These are phyloP conservation scores for Acer campestre DNA, from an alignment of 345 rosid genomes.

Conservation along the genomic window DNA sequence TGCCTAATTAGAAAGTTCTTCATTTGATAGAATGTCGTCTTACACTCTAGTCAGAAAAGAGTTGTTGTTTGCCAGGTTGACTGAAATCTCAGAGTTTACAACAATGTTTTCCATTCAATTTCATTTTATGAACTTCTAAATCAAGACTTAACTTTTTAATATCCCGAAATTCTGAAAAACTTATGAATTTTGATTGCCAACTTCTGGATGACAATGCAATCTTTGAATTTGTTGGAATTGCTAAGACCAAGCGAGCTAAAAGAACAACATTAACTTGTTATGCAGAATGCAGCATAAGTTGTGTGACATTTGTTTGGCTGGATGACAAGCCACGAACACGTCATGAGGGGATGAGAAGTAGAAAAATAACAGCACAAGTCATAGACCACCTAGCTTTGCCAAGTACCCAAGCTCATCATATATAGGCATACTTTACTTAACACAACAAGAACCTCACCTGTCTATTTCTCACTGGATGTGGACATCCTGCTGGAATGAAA, in stretches of 20 bases:
- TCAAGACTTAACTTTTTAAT: background rate
- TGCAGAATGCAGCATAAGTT: background rate
- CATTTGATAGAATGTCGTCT: background rate
- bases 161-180: background rate
- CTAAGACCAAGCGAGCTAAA: background rate
- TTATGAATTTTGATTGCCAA: background rate
- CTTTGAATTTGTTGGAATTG: background rate
- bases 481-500: conserved; percentile 66
- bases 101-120: background rate
- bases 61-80: background rate
- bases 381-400: background rate
- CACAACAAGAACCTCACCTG: conserved; percentile 32
- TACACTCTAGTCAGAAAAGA: background rate
- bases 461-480: conserved; percentile 67
- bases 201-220: background rate
- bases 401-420: background rate
- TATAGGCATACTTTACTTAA: background rate
- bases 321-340: conserved; percentile 9
- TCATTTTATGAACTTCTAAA: background rate
- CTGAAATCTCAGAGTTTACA: background rate
- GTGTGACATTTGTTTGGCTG: background rate
- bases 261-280: background rate
- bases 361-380: background rate
- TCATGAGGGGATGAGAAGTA: background rate
- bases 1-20: background rate